Evolutionary conservation across 163 green algal genomes (phyloP).

Genomic region (Scenedesmus sp.): DNA sequence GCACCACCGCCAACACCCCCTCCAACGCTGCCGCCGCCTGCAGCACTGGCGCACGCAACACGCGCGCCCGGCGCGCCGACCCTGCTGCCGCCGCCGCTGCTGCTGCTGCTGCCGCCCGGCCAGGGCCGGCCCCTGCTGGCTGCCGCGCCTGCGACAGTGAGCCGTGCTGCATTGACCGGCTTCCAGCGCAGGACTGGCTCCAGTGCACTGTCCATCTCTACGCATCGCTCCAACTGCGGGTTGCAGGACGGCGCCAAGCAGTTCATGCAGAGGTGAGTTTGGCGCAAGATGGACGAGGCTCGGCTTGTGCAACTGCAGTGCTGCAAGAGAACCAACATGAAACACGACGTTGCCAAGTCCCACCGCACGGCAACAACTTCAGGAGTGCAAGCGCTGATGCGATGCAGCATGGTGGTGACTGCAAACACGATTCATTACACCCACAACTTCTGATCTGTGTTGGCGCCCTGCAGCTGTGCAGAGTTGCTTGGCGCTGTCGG

Average conservation of each 20-base stretch:
- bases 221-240: constrained; percentile 74
- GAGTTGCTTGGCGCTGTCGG: no score
- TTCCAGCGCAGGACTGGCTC: constrained; percentile 70
- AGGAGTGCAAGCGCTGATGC: no score
- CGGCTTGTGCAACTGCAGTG: no score
- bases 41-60: background rate
- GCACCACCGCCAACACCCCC: background rate
- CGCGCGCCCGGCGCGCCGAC: background rate
- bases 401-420: no score
- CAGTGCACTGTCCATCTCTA: constrained; percentile 69
- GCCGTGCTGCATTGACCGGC: constrained; percentile 28
- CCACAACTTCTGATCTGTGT: no score
- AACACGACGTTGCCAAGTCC: no score
- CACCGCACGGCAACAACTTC: no score
- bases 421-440: no score
- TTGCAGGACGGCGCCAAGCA: background rate
- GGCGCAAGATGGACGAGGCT: no score
- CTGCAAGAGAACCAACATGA: no score
- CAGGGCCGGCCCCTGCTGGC: background rate
- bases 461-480: no score
- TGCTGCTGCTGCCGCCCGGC: background rate
- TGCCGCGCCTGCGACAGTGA: background rate
- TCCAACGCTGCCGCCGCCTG: background rate
- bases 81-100: constrained; percentile 6
- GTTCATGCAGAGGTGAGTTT: no score